Base-by-base conservation (phyloP, 495 filamentous ascomycete species). In the Talaromyces stipitatus region DNA sequence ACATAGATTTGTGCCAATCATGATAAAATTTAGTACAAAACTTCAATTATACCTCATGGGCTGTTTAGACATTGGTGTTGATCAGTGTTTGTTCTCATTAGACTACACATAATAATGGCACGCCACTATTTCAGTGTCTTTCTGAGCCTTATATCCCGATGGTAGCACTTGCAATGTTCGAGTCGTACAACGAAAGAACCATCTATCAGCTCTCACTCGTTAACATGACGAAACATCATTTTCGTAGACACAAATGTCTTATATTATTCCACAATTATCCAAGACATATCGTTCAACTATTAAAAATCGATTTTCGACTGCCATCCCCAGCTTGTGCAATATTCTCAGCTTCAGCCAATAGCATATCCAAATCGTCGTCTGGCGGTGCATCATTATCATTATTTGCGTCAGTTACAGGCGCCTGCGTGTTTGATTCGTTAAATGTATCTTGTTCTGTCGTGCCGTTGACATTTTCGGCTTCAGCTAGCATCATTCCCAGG, bases 401-500 rank as follows among this genome's bases (percentile, higher is more conserved):
- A 18, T 54, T 36, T 6, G n/a, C 18, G 22, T 26, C 20, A 27
- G 27, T 24, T n/a, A 3, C 30, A n/a, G 48, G 12, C 50, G 18
- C 27, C n/a, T n/a, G n/a, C n/a, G n/a, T n/a, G n/a, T n/a, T n/a
- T 4, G 48, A 12, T 20, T 11, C n/a, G 48, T 20, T 30, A 0
- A 26, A 23, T 30, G 16, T 27, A 30, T 29, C 28, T 16, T 22
- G 4, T 16, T 46, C 22, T 24, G 41, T 9, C 22, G 20, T 18
- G 22, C 3, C 20, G 14, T 9, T 24, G 22, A 20, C 43, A 9
- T 46, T 50, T n/a, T 55, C 63, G n/a, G 66, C 58, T 16, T 77
- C 72, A 0, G 68, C 74, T 20, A 79, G 53, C 22, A 80, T 54
- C 46, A 73, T 75, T 61, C 76, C 77, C 16, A 79, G 57, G 30